These are phyloP conservation scores for Clitopilus passeckerianus DNA, from an alignment of 768 basidiomycete species.

Conservation along the genomic window DNA sequence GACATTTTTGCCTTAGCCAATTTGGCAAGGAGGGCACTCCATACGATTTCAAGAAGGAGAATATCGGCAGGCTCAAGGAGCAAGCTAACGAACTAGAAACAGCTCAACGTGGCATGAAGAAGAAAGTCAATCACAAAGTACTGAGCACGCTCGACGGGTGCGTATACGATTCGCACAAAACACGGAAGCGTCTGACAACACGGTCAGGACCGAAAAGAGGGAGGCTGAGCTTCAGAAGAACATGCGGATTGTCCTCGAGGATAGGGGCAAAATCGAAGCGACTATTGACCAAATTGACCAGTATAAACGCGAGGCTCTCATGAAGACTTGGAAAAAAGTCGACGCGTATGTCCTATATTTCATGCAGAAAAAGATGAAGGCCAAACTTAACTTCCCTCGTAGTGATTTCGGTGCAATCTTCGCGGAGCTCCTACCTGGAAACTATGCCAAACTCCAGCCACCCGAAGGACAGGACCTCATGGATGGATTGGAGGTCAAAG, in stretches of 20 bases:
- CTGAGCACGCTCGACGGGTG: slow-evolving; percentile 97
- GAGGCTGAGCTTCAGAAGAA: slow-evolving; percentile 85
- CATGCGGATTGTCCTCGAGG: slow-evolving; percentile 81
- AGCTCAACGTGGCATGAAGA: slow-evolving; percentile 83
- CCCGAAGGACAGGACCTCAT: slow-evolving; percentile 93
- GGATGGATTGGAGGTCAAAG: slow-evolving; percentile 96
- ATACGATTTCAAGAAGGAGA: slow-evolving; percentile 72
- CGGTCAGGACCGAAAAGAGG: slow-evolving; percentile 83
- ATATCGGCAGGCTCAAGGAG: slow-evolving; percentile 54
- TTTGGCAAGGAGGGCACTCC: slow-evolving; percentile 80
- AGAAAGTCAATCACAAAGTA: slow-evolving; percentile 93
- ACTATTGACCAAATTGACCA: slow-evolving; percentile 91
- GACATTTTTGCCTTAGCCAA: slow-evolving; percentile 37
- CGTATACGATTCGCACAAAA: slow-evolving; percentile 2
- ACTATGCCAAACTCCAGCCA: slow-evolving; percentile 92
- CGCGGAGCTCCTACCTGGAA: slow-evolving; percentile 90
- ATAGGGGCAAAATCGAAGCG: slow-evolving; percentile 92
- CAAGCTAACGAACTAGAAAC: slow-evolving; percentile 73
- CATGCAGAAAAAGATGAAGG: background rate
- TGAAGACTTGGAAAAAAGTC: slow-evolving; percentile 96
- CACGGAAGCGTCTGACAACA: background rate
- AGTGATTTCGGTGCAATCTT: slow-evolving; percentile 98
- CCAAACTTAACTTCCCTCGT: slow-evolving; percentile 1
- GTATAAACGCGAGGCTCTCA: slow-evolving; percentile 90
- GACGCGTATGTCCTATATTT: slow-evolving; percentile 61